A percentile compares a stretch with the other conserved stretches of the same genome.
phyloP scores from a whole-genome alignment of 345 rosid species.

The Barbarea vulgaris region DNA sequence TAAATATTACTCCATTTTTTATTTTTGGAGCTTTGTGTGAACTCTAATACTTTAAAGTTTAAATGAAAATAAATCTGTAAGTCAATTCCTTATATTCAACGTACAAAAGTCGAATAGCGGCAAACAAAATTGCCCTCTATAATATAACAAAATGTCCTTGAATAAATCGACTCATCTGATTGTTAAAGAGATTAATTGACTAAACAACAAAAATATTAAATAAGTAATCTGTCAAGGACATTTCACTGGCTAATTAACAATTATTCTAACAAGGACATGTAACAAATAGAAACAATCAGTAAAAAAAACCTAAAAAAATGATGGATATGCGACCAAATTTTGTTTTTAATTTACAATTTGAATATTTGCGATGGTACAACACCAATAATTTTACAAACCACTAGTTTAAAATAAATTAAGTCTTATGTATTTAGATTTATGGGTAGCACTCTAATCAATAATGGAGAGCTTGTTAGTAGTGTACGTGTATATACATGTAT shows the following conservation, averaged over 20 bases:
- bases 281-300: background rate
- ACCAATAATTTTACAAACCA: background rate
- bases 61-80: background rate
- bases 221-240: background rate
- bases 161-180: background rate
- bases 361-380: too few species aligned
- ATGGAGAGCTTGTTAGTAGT: background rate
- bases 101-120: background rate
- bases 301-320: background rate
- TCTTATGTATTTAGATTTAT: too few species aligned
- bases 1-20: background rate
- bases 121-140: background rate
- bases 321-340: background rate
- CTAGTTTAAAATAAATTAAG: background rate
- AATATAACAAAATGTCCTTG: background rate
- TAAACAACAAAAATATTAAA: background rate
- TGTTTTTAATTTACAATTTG: background rate
- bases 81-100: constrained; percentile 15
- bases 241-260: background rate
- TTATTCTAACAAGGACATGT: background rate
- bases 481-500: background rate
- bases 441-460: background rate
- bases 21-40: background rate
- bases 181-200: background rate
- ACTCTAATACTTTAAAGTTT: background rate